These are phyloP conservation scores for Crithidia fasciculata DNA, from an alignment of 208 protist genomes.

Conservation along the genomic window DNA sequence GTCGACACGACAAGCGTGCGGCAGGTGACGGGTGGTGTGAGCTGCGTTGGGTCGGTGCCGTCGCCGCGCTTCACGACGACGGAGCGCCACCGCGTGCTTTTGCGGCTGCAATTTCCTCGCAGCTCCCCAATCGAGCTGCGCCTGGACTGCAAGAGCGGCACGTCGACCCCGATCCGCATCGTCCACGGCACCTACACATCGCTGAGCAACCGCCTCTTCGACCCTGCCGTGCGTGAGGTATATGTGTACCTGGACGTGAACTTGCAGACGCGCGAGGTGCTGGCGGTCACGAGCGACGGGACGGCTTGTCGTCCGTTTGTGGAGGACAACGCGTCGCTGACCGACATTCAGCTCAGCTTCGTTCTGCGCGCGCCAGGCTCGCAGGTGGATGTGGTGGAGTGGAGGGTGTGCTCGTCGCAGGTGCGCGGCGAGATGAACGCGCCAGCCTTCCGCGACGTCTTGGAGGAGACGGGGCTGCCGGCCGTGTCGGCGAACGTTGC, in stretches of 20 bases:
- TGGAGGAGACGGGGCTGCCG: constrained; percentile 14
- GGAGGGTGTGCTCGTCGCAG: constrained; percentile 36
- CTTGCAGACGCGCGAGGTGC: constrained; percentile 39
- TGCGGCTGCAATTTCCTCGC: constrained; percentile 50
- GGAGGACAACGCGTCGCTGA: constrained; percentile 25
- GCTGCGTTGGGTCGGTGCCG: constrained; percentile 23
- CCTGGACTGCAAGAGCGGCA: constrained; percentile 46
- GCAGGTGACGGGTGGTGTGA: constrained; percentile 26
- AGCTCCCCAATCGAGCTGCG: constrained; percentile 39
- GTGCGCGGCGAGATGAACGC: constrained; percentile 32
- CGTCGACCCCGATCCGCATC: constrained; percentile 26
- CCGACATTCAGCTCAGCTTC: constrained; percentile 49
- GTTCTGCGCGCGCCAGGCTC: constrained; percentile 45
- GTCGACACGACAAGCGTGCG: background rate
- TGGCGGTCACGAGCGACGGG: constrained; percentile 53
- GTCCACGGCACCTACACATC: constrained; percentile 31
- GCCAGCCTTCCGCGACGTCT: constrained; percentile 19
- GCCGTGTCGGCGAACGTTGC: constrained; percentile 37
- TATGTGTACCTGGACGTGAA: constrained; percentile 44
- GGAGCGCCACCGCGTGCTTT: constrained; percentile 60
- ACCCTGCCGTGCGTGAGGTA: constrained; percentile 36
- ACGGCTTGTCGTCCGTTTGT: constrained; percentile 45
- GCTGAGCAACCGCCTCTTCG: constrained; percentile 32
- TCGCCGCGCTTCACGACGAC: constrained; percentile 44
- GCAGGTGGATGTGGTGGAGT: constrained; percentile 48